Conservation (phyloP, 2,329 filamentous ascomycete genomes). For the Dactylellina drechsleri region DNA sequence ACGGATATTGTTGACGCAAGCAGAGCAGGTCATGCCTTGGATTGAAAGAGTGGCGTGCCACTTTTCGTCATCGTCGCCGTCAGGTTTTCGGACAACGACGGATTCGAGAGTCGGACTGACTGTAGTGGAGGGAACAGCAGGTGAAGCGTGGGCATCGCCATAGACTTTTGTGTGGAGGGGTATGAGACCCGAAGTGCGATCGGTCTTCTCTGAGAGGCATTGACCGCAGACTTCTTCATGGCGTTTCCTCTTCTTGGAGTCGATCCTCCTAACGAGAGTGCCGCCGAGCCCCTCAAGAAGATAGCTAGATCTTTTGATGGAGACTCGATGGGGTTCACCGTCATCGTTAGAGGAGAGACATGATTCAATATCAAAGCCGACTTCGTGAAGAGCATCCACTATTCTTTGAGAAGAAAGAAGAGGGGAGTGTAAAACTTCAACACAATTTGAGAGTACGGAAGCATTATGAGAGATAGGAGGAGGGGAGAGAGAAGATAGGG, state of each 20-base stretch:
- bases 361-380: slow-evolving; percentile 69
- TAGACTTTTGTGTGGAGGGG: slow-evolving; percentile 5
- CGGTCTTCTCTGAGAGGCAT: slow-evolving; percentile 39
- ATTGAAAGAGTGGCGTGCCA: slow-evolving; percentile 71
- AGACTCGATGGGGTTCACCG: slow-evolving; percentile 13
- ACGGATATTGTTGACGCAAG: slow-evolving; percentile 73
- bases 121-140: slow-evolving; percentile 26
- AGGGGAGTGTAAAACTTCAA: slow-evolving; percentile 69
- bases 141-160: slow-evolving; percentile 23
- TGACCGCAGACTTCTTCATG: slow-evolving; percentile 51
- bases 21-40: slow-evolving; percentile 78
- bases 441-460: slow-evolving; percentile 76
- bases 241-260: slow-evolving; percentile 38
- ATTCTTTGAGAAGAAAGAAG: slow-evolving; percentile 63
- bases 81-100: slow-evolving; percentile 61
- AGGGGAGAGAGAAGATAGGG: slow-evolving; percentile 66
- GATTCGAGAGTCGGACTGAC: slow-evolving; percentile 47
- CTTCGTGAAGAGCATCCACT: slow-evolving; percentile 66
- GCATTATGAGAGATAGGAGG: slow-evolving; percentile 71
- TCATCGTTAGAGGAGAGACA: slow-evolving; percentile 54
- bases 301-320: slow-evolving; percentile 25
- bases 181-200: not conserved
- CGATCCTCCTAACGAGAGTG: slow-evolving; percentile 26
- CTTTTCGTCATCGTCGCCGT: slow-evolving; percentile 55
- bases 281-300: slow-evolving; percentile 35